A percentile compares a stretch with the other conserved stretches of the same genome.
Conservation (phyloP, 805 yeast species). For the Millerozyma acaciae region DNA sequence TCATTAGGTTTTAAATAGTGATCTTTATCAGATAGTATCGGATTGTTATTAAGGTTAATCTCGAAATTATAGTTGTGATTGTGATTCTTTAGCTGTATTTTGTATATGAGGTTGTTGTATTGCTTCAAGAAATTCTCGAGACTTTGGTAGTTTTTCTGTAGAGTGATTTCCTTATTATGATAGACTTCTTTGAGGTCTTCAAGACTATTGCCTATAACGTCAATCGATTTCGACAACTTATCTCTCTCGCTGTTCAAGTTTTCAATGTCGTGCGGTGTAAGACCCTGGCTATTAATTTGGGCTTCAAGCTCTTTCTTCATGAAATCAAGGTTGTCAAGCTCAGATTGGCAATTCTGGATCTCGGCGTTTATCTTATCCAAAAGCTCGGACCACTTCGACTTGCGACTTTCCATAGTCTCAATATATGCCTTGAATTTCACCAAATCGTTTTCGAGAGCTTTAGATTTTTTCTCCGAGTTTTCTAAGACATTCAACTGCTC, state of each 20-base stretch:
- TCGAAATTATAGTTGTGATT: constrained; percentile 31
- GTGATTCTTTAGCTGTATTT: constrained; percentile 28
- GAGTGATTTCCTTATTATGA: constrained; percentile 46
- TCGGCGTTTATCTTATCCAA: constrained; percentile 57
- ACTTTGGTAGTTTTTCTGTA: constrained; percentile 47
- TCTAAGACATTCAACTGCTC: constrained; percentile 46
- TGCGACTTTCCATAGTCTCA: constrained; percentile 60
- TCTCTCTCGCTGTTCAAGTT: constrained; percentile 60
- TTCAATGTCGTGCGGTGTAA: constrained; percentile 62
- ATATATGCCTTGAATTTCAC: constrained; percentile 69
- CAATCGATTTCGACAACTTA: constrained; percentile 51
- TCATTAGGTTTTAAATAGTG: constrained; percentile 21
- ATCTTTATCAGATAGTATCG: constrained; percentile 6
- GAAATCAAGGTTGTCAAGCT: constrained; percentile 37
- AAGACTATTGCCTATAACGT: constrained; percentile 36
- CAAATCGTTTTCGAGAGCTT: constrained; percentile 67
- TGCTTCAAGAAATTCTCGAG: constrained; percentile 50
- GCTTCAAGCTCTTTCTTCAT: constrained; percentile 39
- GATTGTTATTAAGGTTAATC: constrained; percentile 27
- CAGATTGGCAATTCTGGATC: constrained; percentile 40
- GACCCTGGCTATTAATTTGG: constrained; percentile 49
- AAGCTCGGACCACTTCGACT: constrained; percentile 58
- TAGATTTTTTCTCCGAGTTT: constrained; percentile 51
- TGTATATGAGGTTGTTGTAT: constrained; percentile 53
- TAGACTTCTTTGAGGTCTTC: constrained; percentile 46